A percentile compares a stretch with the other conserved stretches of the same genome.
These are phyloP conservation scores for Alternaria ethzedia DNA, from an alignment of 2,329 filamentous ascomycete genomes.

Conservation along the genomic window DNA sequence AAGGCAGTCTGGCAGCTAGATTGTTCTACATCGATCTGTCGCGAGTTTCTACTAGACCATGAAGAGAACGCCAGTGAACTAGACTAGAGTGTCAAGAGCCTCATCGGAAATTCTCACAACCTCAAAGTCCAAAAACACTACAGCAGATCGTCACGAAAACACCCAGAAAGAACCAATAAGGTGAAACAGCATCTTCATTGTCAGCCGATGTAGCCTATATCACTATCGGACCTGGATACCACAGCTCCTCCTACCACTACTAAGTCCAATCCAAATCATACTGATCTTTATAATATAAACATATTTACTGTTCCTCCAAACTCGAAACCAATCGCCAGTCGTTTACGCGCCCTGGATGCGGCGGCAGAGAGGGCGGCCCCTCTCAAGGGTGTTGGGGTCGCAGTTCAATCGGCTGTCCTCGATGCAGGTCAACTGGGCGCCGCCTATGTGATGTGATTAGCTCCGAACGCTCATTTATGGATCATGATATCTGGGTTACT, in stretches of 20 bases:
- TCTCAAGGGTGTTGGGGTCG: slow-evolving; percentile 31
- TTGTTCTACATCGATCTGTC: not conserved
- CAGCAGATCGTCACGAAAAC: not conserved
- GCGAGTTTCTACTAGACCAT: not conserved
- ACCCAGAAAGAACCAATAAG: not conserved
- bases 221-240: not conserved
- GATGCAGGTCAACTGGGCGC: slow-evolving; percentile 35
- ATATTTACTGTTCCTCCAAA: not conserved
- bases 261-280: not conserved
- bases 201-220: not conserved
- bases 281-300: slow-evolving; percentile 8
- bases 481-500: not conserved
- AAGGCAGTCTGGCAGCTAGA: not conserved
- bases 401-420: slow-evolving; percentile 31
- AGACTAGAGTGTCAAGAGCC: not conserved
- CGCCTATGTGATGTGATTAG: slow-evolving; percentile 21
- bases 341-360: slow-evolving; percentile 7
- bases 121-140: not conserved
- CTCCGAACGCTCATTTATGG: not conserved
- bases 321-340: not conserved
- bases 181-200: slow-evolving; percentile 1
- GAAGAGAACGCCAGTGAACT: not conserved
- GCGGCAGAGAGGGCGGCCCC: slow-evolving; percentile 29
- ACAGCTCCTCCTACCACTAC: not conserved
- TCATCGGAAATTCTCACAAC: not conserved